Percentiles rank a stretch among this genome's conserved stretches.
Conservation (phyloP, 176 grass and related monocot species). For the Calamus simplicifolius region DNA sequence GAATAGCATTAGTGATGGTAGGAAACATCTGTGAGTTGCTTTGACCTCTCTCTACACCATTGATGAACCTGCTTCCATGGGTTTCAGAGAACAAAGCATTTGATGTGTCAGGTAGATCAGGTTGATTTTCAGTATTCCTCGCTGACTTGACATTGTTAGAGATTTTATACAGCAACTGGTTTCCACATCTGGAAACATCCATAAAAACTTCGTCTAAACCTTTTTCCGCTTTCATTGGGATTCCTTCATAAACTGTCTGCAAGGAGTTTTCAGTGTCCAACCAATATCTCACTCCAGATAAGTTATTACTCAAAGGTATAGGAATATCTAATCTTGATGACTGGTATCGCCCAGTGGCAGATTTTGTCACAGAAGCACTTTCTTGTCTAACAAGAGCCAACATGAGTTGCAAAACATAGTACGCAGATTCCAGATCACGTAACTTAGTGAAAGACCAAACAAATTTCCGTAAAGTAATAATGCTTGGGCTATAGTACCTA, state of each 20-base stretch:
- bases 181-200: not conserved
- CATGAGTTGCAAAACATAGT: slow-evolving; percentile 61
- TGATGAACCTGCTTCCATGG: not conserved
- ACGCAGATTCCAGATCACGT: slow-evolving; percentile 65
- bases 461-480: slow-evolving; percentile 60
- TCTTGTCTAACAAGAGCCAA: slow-evolving; percentile 34
- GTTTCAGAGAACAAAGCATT: not conserved
- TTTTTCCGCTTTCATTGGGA: slow-evolving; percentile 11
- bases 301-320: slow-evolving; percentile 44
- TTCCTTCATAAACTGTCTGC: slow-evolving; percentile 20
- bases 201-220: not conserved
- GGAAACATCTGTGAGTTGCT: slow-evolving; percentile 15
- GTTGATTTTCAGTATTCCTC: not conserved
- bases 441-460: slow-evolving; percentile 49
- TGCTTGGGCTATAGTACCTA: slow-evolving; percentile 81
- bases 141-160: not conserved
- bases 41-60: not conserved
- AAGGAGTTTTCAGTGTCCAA: slow-evolving; percentile 8
- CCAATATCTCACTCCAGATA: slow-evolving; percentile 30
- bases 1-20: slow-evolving; percentile 26
- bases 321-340: slow-evolving; percentile 77
- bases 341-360: slow-evolving; percentile 37
- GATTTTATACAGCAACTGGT: not conserved
- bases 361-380: slow-evolving; percentile 32
- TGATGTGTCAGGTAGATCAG: not conserved